phyloP scores from a whole-genome alignment of 2,329 filamentous ascomycete species.

The Verticillium longisporum region DNA sequence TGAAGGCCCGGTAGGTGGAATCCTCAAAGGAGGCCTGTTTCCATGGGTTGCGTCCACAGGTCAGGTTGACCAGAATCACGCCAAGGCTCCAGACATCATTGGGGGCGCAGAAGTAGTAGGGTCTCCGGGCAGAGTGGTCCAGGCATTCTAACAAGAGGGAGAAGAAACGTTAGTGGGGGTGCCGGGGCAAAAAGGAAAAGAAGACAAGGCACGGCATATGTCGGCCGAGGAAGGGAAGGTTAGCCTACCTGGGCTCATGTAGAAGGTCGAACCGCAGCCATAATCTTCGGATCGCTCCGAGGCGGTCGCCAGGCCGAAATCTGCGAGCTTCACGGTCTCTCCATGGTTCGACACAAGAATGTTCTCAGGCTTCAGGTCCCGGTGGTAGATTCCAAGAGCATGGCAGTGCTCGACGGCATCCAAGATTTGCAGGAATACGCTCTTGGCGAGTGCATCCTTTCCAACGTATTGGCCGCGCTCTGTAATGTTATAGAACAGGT shows the following conservation, averaged over 20 bases:
- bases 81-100: slow-evolving; percentile 99
- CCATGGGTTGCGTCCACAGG: slow-evolving; percentile 97
- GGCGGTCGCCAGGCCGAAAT: slow-evolving; percentile 91
- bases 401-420: slow-evolving; percentile 97
- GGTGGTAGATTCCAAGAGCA: slow-evolving; percentile 86
- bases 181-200: slow-evolving; percentile 7
- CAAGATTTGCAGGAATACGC: slow-evolving; percentile 88
- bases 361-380: slow-evolving; percentile 97
- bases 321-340: slow-evolving; percentile 87
- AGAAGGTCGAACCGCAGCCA: slow-evolving; percentile 96
- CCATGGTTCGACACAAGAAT: slow-evolving; percentile 86
- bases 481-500: slow-evolving; percentile 96
- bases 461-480: slow-evolving; percentile 89
- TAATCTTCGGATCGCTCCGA: slow-evolving; percentile 85
- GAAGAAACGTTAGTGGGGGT: slow-evolving; percentile 19
- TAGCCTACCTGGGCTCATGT: slow-evolving; percentile 93
- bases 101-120: slow-evolving; percentile 83
- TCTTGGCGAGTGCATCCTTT: slow-evolving; percentile 81
- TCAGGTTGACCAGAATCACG: slow-evolving; percentile 94
- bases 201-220: slow-evolving; percentile 15
- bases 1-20: slow-evolving; percentile 87
- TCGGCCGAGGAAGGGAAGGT: slow-evolving; percentile 2
- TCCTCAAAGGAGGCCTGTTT: slow-evolving; percentile 92
- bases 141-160: slow-evolving; percentile 65
- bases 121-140: slow-evolving; percentile 65